Conservation (phyloP, 176 grass and related monocot genomes). For the Lolium rigidum region DNA sequence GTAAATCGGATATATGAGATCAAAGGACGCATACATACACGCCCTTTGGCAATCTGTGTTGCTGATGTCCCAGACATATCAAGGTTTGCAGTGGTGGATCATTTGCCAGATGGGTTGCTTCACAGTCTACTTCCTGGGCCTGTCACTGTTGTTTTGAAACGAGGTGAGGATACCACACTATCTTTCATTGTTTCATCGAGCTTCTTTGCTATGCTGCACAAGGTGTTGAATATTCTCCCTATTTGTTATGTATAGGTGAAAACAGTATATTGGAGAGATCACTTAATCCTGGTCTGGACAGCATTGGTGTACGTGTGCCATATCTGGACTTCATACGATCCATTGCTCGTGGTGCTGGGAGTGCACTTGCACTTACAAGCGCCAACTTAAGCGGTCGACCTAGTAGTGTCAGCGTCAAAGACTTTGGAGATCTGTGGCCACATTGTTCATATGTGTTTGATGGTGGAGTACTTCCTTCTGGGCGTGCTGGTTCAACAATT, state of each 20-base stretch:
- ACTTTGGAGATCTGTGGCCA: constrained; percentile 83
- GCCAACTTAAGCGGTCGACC: constrained; percentile 77
- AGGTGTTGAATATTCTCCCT: constrained; percentile 23
- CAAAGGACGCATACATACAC: constrained; percentile 84
- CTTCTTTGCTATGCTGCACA: constrained; percentile 29
- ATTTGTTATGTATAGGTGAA: constrained; percentile 49
- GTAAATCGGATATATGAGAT: constrained; percentile 91
- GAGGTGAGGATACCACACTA: constrained; percentile 60
- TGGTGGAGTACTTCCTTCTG: constrained; percentile 78
- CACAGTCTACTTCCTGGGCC: constrained; percentile 85
- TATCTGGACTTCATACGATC: constrained; percentile 75
- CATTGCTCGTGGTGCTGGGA: constrained; percentile 75
- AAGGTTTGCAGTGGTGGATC: constrained; percentile 77
- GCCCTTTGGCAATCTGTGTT: constrained; percentile 90
- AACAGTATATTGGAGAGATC: constrained; percentile 77
- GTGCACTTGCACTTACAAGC: constrained; percentile 93
- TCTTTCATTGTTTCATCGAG: neutral
- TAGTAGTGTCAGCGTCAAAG: constrained; percentile 75
- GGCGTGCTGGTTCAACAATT: constrained; percentile 90
- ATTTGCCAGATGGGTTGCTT: constrained; percentile 81
- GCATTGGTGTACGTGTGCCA: constrained; percentile 83
- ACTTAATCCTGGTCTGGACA: constrained; percentile 89
- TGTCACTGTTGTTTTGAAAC: constrained; percentile 85
- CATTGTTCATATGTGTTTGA: constrained; percentile 89
- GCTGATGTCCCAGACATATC: constrained; percentile 85